Evolutionary conservation across 2,329 filamentous ascomycete genomes (phyloP).

Genomic region (Blastomyces gilchristii): DNA sequence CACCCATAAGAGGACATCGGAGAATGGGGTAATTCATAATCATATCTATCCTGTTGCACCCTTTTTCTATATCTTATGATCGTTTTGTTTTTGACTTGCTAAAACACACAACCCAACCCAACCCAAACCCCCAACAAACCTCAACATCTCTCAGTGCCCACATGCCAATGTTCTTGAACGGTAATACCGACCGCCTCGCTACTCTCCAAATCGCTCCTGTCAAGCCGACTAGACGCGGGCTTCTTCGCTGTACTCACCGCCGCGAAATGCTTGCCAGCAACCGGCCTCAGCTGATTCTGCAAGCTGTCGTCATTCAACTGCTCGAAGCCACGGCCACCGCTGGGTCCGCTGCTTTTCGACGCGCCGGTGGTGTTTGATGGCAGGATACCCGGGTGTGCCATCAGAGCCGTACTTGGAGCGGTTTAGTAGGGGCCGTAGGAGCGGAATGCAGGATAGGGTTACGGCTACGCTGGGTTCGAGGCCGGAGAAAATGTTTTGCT

Average conservation of each 20-base stretch:
- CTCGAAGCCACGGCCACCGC: conserved; percentile 17
- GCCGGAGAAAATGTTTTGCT: conserved; percentile 30
- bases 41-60: too few relatives aligned
- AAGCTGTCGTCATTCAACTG: conserved; percentile 23
- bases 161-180: conserved; percentile 5
- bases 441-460: conserved; percentile 32
- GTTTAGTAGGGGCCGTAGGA: conserved; percentile 33
- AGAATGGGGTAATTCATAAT: not conserved
- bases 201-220: conserved; percentile 4
- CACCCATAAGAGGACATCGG: not conserved
- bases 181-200: conserved; percentile 3
- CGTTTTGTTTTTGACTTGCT: not conserved
- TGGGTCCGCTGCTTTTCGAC: not conserved
- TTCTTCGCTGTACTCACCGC: conserved; percentile 4
- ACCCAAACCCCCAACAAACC: not conserved
- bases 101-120: not conserved
- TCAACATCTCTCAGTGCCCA: not conserved
- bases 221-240: not conserved
- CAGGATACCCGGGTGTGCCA: conserved; percentile 14
- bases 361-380: not conserved
- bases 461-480: conserved; percentile 34
- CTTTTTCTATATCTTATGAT: too few relatives aligned
- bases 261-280: conserved; percentile 14
- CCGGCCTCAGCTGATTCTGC: conserved; percentile 21
- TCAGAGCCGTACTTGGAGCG: conserved; percentile 17